These are phyloP conservation scores for Micractinium conductrix DNA, from an alignment of 139 green algal genomes.

Conservation along the genomic window DNA sequence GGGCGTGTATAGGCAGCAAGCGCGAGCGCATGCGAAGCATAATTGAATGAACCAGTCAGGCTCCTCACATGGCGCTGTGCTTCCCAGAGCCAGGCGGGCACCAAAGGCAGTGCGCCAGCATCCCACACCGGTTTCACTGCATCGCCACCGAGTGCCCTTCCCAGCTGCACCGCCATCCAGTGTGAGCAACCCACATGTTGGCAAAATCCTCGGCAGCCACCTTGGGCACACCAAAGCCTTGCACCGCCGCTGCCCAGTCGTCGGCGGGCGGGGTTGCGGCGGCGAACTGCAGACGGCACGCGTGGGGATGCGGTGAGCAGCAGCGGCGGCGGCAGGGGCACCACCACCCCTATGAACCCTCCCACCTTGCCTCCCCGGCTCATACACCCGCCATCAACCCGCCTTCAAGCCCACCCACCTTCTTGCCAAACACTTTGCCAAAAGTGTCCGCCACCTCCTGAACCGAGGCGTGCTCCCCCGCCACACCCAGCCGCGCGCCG, in stretches of 20 bases:
- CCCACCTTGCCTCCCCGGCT: not conserved
- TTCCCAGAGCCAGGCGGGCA: too few relatives aligned
- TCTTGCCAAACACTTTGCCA: slow-evolving; percentile 2
- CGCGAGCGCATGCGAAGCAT: too few relatives aligned
- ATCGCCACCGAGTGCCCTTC: too few relatives aligned
- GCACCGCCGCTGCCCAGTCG: slow-evolving; percentile 21
- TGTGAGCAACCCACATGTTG: slow-evolving; percentile 50
- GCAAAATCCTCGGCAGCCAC: slow-evolving; percentile 14
- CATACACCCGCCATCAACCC: not conserved
- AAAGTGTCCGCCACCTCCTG: slow-evolving; percentile 28
- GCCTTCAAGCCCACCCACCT: not conserved
- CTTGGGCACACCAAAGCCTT: slow-evolving; percentile 36
- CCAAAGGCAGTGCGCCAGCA: too few relatives aligned
- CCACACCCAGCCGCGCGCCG: slow-evolving; percentile 1
- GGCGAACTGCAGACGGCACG: too few relatives aligned
- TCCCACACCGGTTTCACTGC: too few relatives aligned
- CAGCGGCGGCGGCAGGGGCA: too few relatives aligned
- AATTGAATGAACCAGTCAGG: too few relatives aligned
- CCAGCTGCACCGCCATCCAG: too few relatives aligned
- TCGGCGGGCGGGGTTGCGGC: slow-evolving; percentile 14
- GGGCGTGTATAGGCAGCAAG: too few relatives aligned
- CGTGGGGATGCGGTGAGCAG: not conserved
- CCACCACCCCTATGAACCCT: not conserved
- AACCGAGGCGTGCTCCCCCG: slow-evolving; percentile 20
- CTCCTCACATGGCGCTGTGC: too few relatives aligned